Base-by-base conservation (phyloP, 2,329 filamentous ascomycete genomes). In the Magnaporthiopsis incrustans region DNA sequence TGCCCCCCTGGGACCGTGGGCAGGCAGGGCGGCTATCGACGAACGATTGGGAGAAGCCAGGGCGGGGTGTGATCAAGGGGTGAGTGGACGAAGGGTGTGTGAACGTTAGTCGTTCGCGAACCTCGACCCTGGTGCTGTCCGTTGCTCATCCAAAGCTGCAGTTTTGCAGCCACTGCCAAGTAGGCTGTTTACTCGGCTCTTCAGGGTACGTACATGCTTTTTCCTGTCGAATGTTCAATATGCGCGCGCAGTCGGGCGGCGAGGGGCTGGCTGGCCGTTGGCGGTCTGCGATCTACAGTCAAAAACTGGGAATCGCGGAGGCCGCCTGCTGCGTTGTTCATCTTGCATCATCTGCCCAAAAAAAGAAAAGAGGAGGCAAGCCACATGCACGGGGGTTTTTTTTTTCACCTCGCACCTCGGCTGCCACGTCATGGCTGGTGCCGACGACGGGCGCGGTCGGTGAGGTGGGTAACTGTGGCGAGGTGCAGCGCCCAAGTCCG, bases 401-500 rank as follows among this genome's bases (percentile, higher is more conserved):
- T 18, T 18, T 38, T 38, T 11, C 12, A 3, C 22, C 18, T 8
- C 18, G 22, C 22, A n/a, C 44, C 44, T 53, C 44, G 44, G 44
- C 8, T 53, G 44, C 44, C 44, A 53, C 44, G 44, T 53, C 44
- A 53, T n/a, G 44, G 44, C 44, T 53, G 8, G 18, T 14, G 12
- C 7, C 10, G 18, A 10, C 6, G 18, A 5, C 35, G 18, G 60
- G 60, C 60, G 11, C 33, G 33, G 33, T 35, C 11, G 33, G 11
- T 8, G 33, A 8, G 35, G 27, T 44, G 35, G 50, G 60, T 38
- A 25, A 26, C 35, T 27, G 60, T 61, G 60, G 60, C 60, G 60
- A 61, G 50, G 60, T 61, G 60, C 60, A 61, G 60, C 38, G 38
- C 60, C 33, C 57, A 58, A 58, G n/a, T 58, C 57, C 57, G 57